Evolutionary conservation across 2,329 filamentous ascomycete genomes (phyloP), one percentile per base, ranked within the genome.

Genomic region (Leptographium wingfieldii): DNA sequence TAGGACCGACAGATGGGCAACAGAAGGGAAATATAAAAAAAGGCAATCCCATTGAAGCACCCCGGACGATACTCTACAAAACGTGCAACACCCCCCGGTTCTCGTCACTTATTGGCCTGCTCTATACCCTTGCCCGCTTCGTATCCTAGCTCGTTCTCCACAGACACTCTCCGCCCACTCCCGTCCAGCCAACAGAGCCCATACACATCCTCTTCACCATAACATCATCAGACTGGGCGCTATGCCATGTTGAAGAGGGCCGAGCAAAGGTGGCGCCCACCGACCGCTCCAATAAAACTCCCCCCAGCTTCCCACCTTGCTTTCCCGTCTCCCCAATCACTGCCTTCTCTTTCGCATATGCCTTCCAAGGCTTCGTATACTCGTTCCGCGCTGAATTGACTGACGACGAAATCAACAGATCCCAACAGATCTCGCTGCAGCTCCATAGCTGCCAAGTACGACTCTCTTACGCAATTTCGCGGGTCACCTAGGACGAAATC

Each of bases 231-330:
- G n/a, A 38, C 33, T 35, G 35, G 33, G 38, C 54, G 54, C 54
- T 25, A 40, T 56, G 33, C 33, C 43, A 25, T 33, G 53, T 55
- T 35, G 53, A 55, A 55, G 53, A 55, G 19, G 53, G 22, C 33
- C 33, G 31, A 55, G 31, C 51, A 35, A n/a, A 31, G 51, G 51
- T 54, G 31, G 51, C 33, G 52, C n/a, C 55, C 22, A 33, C 31
- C 46, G 31, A 57, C 29, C 48, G 46, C 56, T n/a, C 43, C 56
- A 58, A 58, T 58, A 58, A 58, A 52, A 58, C 46, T 27, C 25
- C 12, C 25, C 12, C 48, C 10, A 52, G 46, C 56, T 29, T 29
- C 14, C 56, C 56, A 29, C 35, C 56, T 46, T 51, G 14, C 29
- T 35, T 51, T 25, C 38, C 55, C 12, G 6, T 57, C 22, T 22